These are phyloP conservation scores for Boletus barrowsii DNA, from an alignment of 768 basidiomycete genomes.

Conservation along the genomic window DNA sequence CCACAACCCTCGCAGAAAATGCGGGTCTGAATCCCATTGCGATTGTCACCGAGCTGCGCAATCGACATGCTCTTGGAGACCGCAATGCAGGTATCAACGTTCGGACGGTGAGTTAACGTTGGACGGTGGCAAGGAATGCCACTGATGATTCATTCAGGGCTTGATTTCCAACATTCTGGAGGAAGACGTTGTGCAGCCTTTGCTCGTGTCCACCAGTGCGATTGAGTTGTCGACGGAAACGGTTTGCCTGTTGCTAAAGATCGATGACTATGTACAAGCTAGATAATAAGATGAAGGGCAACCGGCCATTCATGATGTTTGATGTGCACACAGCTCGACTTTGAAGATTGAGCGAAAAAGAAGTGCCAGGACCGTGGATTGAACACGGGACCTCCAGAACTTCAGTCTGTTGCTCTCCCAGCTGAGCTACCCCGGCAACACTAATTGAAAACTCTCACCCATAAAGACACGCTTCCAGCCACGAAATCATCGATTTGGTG, in stretches of 20 bases:
- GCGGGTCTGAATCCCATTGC: conserved; percentile 97
- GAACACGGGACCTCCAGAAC: conserved; percentile 78
- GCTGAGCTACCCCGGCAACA: conserved; percentile 64
- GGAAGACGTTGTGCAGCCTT: conserved; percentile 95
- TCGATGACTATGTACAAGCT: conserved; percentile 89
- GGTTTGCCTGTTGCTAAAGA: conserved; percentile 92
- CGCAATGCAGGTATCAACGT: conserved; percentile 97
- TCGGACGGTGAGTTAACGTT: conserved; percentile 65
- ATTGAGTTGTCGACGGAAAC: conserved; percentile 96
- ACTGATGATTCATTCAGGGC: conserved; percentile 50
- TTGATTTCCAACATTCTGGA: conserved; percentile 96
- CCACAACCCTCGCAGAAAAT: conserved; percentile 96
- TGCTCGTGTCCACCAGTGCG: conserved; percentile 93
- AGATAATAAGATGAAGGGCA: conserved; percentile 40
- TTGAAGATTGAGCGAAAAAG: conserved; percentile 14
- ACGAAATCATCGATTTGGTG: not conserved
- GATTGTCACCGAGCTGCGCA: conserved; percentile 96
- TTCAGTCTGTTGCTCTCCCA: conserved; percentile 78
- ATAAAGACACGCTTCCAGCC: not conserved
- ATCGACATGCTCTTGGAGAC: conserved; percentile 94
- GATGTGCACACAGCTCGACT: not conserved
- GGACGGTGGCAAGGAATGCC: not conserved
- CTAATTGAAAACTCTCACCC: accelerated
- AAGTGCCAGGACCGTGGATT: conserved; percentile 72
- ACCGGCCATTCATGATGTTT: not conserved